phyloP scores from a whole-genome alignment of 495 filamentous ascomycete genomes.

The Penicillium subrubescens region DNA sequence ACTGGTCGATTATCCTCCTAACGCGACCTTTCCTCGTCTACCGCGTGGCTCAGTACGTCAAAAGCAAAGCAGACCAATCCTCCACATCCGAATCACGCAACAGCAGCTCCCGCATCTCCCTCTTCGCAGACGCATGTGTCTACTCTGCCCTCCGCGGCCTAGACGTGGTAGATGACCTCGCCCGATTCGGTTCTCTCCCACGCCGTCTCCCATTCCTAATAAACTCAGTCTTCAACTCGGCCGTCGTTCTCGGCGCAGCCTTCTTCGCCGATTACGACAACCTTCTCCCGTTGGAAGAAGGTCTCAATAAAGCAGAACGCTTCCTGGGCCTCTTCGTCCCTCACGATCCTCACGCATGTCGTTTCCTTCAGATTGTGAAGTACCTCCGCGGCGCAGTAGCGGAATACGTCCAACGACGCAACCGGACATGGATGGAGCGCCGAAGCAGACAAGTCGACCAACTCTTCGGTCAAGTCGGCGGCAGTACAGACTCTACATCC shows the following conservation, averaged over 20 bases:
- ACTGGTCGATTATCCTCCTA: constrained; percentile 74
- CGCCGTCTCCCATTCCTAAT: constrained; percentile 69
- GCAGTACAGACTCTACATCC: constrained; percentile 19
- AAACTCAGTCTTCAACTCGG: constrained; percentile 73
- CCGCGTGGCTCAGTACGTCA: constrained; percentile 49
- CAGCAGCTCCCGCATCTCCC: constrained; percentile 53
- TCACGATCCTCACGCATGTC: constrained; percentile 64
- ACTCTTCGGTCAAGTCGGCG: constrained; percentile 42
- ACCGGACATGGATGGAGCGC: constrained; percentile 39
- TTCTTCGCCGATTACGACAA: constrained; percentile 68
- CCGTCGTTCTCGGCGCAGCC: constrained; percentile 67
- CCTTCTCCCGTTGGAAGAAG: constrained; percentile 54
- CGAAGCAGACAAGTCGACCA: constrained; percentile 44
- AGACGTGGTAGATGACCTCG: constrained; percentile 59
- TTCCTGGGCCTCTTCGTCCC: constrained; percentile 64
- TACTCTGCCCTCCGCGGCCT: constrained; percentile 69
- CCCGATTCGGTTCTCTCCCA: constrained; percentile 62
- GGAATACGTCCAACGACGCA: constrained; percentile 44
- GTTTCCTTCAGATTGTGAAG: constrained; percentile 64
- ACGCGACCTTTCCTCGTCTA: constrained; percentile 68
- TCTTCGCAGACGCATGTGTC: constrained; percentile 71
- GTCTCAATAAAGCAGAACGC: constrained; percentile 58
- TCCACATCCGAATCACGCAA: constrained; percentile 24
- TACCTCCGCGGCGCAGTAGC: constrained; percentile 59
- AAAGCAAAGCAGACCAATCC: constrained; percentile 35